phyloP scores from a whole-genome alignment of 768 basidiomycete genomes.

The Calocera viscosa region DNA sequence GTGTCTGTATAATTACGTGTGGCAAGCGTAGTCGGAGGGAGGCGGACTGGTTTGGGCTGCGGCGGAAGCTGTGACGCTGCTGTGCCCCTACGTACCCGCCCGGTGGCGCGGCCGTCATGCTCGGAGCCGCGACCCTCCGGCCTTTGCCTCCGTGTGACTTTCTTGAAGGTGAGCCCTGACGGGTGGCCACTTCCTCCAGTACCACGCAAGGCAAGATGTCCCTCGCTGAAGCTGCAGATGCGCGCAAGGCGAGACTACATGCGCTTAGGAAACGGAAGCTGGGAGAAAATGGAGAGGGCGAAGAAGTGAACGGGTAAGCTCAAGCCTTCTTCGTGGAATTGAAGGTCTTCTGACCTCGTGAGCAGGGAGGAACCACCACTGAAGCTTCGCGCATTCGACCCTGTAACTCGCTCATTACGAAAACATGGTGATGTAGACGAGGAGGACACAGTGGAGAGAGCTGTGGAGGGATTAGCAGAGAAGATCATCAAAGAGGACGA shows the following conservation, averaged over 20 bases:
- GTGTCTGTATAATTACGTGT: background rate
- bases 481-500: conserved; percentile 79
- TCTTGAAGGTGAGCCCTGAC: background rate
- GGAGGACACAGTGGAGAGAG: conserved; percentile 74
- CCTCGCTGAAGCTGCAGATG: conserved; percentile 64
- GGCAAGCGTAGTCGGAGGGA: background rate
- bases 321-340: background rate
- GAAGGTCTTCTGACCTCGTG: background rate
- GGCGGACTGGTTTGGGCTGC: background rate
- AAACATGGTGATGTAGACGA: conserved; percentile 48
- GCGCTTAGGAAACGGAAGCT: conserved; percentile 64
- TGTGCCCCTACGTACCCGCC: background rate
- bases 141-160: no score
- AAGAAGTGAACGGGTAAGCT: conserved; percentile 30
- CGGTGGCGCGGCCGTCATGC: no score
- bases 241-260: conserved; percentile 66
- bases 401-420: conserved; percentile 64
- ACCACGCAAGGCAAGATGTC: conserved; percentile 35
- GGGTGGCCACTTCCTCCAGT: background rate
- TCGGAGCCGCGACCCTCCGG: no score
- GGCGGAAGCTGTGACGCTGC: conserved; percentile 1
- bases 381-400: conserved; percentile 72
- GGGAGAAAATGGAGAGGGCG: conserved; percentile 34
- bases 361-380: background rate
- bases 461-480: conserved; percentile 73